Base-by-base conservation (phyloP, 2,329 filamentous ascomycete species). In the Camillea tinctor region DNA sequence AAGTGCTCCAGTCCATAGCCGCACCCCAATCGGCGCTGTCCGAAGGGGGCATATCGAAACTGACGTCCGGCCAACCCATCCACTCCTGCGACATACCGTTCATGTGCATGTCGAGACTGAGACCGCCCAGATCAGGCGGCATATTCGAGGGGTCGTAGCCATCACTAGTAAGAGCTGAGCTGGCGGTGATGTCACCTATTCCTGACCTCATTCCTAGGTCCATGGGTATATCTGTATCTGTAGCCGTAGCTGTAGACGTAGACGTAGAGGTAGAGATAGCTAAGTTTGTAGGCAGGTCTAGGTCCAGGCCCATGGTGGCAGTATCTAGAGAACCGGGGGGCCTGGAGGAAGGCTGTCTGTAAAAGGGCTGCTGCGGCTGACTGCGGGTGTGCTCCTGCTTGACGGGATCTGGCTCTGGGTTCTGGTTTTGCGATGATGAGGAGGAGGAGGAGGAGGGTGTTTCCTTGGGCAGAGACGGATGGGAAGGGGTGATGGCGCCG, bases 1-100 rank as follows among this genome's bases (percentile, higher is more conserved):
- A 81, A 11, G 74, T 72, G 52, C 72, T 71, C 77, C 74, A 74
- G 36, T 75, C 72, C 70, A 71, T 72, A 52, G 61, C 55, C 6
- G 65, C 64, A 2, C 55, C 57, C 8, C 59, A 21, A 3, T 17
- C 13, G 22, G 49, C 26, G 9, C 23, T 44, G 44, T 6, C 19
- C 15, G 24, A 17, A n/a, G 52, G 26, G 49, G 59, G 65, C 57
- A 64, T 70, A 54, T 67, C 71, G 57, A 67, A 69, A 56, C 53
- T 72, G 62, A 67, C 44, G 54, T 64, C 69, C 21, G 58, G 58
- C 67, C 60, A 70, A n/a, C 53, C 61, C 52, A 73, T 68, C n/a
- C 70, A 68, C 56, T 69, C 9, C 15, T 58, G 55, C 2, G 60
- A 55, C 57, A 67, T 62, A 58, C 24, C 64, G 55, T 50, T 52